These are phyloP conservation scores for Boletus reticulatus DNA, from an alignment of 768 basidiomycete genomes.

Conservation along the genomic window DNA sequence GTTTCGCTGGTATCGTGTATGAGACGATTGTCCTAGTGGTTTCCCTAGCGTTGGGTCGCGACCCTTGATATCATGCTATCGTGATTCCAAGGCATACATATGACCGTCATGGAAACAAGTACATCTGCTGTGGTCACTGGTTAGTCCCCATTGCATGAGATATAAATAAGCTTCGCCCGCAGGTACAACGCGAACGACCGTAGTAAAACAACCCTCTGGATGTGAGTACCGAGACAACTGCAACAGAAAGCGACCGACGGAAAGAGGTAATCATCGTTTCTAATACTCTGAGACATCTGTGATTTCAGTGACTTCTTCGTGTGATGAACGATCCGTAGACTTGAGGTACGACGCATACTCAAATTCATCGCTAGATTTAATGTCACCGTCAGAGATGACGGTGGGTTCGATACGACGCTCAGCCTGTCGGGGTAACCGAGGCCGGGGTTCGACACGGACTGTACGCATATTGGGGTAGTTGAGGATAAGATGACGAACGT, in stretches of 20 bases:
- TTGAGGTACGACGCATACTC: slow-evolving; percentile 26
- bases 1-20: neutral
- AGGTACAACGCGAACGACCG: slow-evolving; percentile 7
- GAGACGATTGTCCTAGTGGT: neutral
- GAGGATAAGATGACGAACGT: slow-evolving; percentile 56
- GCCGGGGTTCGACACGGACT: slow-evolving; percentile 34
- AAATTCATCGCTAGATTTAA: slow-evolving; percentile 29
- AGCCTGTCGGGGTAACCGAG: slow-evolving; percentile 18
- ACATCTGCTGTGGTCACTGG: neutral
- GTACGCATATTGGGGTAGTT: slow-evolving; percentile 55
- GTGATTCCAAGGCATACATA: neutral
- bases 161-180: slow-evolving; percentile 26
- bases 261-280: slow-evolving; percentile 4
- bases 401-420: slow-evolving; percentile 34
- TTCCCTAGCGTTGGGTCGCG: neutral
- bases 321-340: slow-evolving; percentile 22
- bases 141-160: slow-evolving; percentile 8
- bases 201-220: slow-evolving; percentile 16
- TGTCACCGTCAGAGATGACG: slow-evolving; percentile 29
- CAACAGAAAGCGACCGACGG: slow-evolving; percentile 4
- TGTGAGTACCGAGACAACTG: slow-evolving; percentile 7
- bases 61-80: neutral
- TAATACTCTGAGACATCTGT: slow-evolving; percentile 34
- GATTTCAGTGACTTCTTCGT: slow-evolving; percentile 24
- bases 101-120: slow-evolving; percentile 1